Percentiles rank a stretch among this genome's conserved stretches.
Evolutionary conservation across 2,329 filamentous ascomycete species (phyloP).

Genomic region (Lasiodiplodia sp.): DNA sequence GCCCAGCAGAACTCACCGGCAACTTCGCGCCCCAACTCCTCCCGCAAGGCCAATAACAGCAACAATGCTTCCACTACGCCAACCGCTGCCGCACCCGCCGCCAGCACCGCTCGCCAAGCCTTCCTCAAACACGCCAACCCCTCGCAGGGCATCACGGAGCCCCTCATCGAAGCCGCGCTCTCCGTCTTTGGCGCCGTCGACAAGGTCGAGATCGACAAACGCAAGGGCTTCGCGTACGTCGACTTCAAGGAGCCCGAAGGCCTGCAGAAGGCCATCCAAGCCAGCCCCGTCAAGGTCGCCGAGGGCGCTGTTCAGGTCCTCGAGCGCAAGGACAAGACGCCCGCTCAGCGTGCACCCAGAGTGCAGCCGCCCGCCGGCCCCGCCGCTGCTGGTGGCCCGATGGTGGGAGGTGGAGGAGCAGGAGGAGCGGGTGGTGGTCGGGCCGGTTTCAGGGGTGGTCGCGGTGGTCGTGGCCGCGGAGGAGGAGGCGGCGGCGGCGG

Average conservation of each 20-base stretch:
- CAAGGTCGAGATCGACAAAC: conserved; percentile 89
- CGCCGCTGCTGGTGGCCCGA: conserved; percentile 30
- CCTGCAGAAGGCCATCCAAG: conserved; percentile 79
- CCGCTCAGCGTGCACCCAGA: conserved; percentile 13
- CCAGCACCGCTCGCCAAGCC: conserved; percentile 56
- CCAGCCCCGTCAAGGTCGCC: conserved; percentile 81
- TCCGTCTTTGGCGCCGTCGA: conserved; percentile 75
- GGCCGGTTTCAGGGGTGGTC: conserved; percentile 41
- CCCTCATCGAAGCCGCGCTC: conserved; percentile 77
- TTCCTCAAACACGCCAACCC: conserved; percentile 70
- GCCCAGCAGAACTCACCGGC: conserved; percentile 24
- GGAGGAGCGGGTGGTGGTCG: conserved; percentile 38
- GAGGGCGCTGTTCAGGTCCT: conserved; percentile 87
- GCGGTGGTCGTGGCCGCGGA: conserved; percentile 44
- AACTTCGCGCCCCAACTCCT: conserved; percentile 18
- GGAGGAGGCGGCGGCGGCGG: conserved; percentile 35
- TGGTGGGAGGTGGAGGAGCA: conserved; percentile 39
- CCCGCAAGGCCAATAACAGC: conserved; percentile 28
- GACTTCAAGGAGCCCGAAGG: conserved; percentile 79
- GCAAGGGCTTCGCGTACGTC: conserved; percentile 93
- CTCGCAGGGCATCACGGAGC: conserved; percentile 89
- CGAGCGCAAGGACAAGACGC: conserved; percentile 71
- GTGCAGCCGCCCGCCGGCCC: conserved; percentile 9
- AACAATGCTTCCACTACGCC: not conserved
- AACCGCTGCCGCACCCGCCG: conserved; percentile 2